phyloP scores from a whole-genome alignment of 345 rosid species.

The Gynandropsis gynandra region DNA sequence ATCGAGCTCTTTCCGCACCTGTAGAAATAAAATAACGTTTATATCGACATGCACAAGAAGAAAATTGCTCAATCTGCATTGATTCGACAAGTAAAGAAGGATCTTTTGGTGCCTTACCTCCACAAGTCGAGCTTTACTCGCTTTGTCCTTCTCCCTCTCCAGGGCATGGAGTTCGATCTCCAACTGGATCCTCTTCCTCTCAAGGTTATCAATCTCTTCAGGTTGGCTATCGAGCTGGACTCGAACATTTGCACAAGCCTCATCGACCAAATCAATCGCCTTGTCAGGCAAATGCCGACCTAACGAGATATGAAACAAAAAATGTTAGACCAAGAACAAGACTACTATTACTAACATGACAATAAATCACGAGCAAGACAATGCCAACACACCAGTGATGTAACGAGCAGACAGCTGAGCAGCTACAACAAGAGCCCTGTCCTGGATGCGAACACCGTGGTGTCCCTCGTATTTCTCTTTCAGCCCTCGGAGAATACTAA shows the following conservation, averaged over 20 bases:
- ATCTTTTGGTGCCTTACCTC: conserved; percentile 61
- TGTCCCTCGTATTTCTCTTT: conserved; percentile 93
- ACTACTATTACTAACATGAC: not conserved
- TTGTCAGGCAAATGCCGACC: conserved; percentile 92
- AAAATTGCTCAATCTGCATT: not conserved
- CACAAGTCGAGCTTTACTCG: conserved; percentile 74
- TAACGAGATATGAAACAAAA: conserved; percentile 15
- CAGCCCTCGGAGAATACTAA: conserved; percentile 83
- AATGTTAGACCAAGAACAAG: conserved; percentile 7
- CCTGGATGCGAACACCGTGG: conserved; percentile 87
- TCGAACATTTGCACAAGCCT: conserved; percentile 91
- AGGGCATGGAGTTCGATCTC: conserved; percentile 87
- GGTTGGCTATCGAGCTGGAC: conserved; percentile 98
- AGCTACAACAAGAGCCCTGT: conserved; percentile 75
- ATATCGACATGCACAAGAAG: not conserved
- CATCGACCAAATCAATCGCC: conserved; percentile 90
- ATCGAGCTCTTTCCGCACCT: conserved; percentile 88
- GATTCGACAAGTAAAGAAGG: not conserved
- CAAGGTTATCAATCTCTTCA: conserved; percentile 86
- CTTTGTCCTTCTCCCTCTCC: conserved; percentile 90
- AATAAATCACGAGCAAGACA: not conserved
- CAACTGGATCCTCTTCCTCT: conserved; percentile 76
- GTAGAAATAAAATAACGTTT: conserved; percentile 3
- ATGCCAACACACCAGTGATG: conserved; percentile 53
- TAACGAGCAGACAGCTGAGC: conserved; percentile 89